Evolutionary conservation across 2,329 filamentous ascomycete species (phyloP), one percentile per base, ranked within the genome.

Genomic region (Monilinia fructicola): DNA sequence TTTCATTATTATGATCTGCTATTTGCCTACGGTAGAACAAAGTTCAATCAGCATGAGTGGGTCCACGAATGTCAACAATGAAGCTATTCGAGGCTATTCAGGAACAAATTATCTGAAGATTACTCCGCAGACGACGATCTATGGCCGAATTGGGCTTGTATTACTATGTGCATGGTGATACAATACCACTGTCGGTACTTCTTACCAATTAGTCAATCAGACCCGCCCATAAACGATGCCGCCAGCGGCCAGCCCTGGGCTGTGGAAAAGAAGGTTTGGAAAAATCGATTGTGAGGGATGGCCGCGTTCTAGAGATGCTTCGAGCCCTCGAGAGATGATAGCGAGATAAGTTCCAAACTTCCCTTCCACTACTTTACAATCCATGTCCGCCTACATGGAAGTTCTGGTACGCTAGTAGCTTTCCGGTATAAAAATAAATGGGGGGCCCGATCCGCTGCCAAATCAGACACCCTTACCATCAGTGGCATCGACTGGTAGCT

Each of bases 201-300:
- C 55, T 44, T 61, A 66, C 46, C 38, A 61, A 65, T 65, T 66
- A 38, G 64, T 65, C 55, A 61, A 40, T 42, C 31, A 16, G 44
- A 26, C 10, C 46, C 50, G 21, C 10, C 46, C 28, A 14, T 60
- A 21, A 31, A 31, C 26, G 56, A 59, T 59, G 26, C 44, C 58
- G 28, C 18, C 23, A 52, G 58, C 44, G 40, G 40, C 40, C 40
- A 42, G 40, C 14, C 40, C 40, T 42, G 40, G 12, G 31, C 6
- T 28, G 7, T 48, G n/a, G 42, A 11, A 60, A 50, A 61, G 28
- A 61, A 61, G 58, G 44, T 50, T 50, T 52, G 48, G 28, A n/a
- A 61, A 26, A 38, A 50, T 50, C 44, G 44, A 61, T 61, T 38
- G 28, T 50, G 58, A 61, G 42, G 56, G 56, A 44, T 60, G 44